Evolutionary conservation across 2,329 filamentous ascomycete genomes (phyloP).

Genomic region (Apiospora saccharicola): DNA sequence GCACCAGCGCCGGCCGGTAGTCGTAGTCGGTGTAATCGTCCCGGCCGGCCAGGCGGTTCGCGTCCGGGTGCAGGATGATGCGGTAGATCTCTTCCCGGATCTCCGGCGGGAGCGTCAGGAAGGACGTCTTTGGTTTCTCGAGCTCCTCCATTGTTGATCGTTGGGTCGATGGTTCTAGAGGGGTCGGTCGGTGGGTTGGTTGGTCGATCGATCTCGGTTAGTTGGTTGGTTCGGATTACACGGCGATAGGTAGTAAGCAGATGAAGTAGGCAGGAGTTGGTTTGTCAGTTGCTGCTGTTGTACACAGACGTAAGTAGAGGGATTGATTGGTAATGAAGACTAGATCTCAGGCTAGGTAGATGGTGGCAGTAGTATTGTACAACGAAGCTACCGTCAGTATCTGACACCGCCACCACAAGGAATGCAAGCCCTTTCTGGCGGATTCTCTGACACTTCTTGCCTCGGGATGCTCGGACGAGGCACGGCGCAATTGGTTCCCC

Average conservation of each 20-base stretch:
- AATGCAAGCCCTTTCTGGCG: not conserved
- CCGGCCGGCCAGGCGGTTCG: slow-evolving; percentile 32
- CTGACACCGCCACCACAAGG: not conserved
- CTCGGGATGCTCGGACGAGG: slow-evolving; percentile 15
- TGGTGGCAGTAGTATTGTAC: not conserved
- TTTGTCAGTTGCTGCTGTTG: not conserved
- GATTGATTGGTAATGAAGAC: not conserved
- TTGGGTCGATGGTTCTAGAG: not conserved
- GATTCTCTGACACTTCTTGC: slow-evolving; percentile 17
- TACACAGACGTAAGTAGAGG: not conserved
- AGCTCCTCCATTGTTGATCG: not conserved
- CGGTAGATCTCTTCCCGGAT: slow-evolving; percentile 39
- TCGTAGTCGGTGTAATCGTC: slow-evolving; percentile 44
- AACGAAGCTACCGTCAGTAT: not conserved
- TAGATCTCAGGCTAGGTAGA: not conserved
- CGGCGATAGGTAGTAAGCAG: not conserved
- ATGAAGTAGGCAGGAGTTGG: not conserved
- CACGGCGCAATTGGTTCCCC: slow-evolving; percentile 14
- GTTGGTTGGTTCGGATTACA: too few relatives aligned
- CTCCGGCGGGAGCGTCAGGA: slow-evolving; percentile 36
- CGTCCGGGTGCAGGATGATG: slow-evolving; percentile 36
- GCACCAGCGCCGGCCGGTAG: slow-evolving; percentile 44
- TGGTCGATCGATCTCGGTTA: not conserved
- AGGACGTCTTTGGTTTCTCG: slow-evolving; percentile 1
- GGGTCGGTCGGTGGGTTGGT: not conserved